Conservation (phyloP, 2,329 filamentous ascomycete species). For the Pseudocercospora musae region DNA sequence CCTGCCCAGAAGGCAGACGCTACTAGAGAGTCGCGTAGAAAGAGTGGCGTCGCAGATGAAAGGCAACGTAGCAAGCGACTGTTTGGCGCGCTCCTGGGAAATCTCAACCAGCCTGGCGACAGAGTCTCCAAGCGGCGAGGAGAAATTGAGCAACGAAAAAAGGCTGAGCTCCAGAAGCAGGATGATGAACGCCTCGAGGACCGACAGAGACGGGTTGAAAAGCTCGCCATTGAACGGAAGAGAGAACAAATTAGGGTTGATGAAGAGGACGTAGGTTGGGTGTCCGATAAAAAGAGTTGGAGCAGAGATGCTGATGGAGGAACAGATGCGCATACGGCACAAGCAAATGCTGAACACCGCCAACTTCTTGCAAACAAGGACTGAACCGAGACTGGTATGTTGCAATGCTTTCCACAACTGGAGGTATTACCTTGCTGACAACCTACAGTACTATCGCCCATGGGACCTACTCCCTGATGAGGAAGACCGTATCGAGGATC, state of each 20-base stretch:
- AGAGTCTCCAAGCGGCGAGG: conserved; percentile 69
- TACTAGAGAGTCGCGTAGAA: conserved; percentile 21
- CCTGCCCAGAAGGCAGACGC: conserved; percentile 11
- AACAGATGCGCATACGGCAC: conserved; percentile 68
- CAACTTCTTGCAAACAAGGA: conserved; percentile 67
- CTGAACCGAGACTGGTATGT: conserved; percentile 71
- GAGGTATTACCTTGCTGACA: not conserved
- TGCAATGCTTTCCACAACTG: not conserved
- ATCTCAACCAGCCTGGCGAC: conserved; percentile 47
- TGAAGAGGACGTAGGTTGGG: conserved; percentile 62
- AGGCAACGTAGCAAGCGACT: conserved; percentile 79
- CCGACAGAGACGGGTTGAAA: conserved; percentile 62
- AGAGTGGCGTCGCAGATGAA: conserved; percentile 56
- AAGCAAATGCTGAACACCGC: conserved; percentile 68
- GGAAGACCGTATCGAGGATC: conserved; percentile 66
- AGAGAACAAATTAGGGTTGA: conserved; percentile 73
- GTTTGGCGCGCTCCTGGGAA: conserved; percentile 60
- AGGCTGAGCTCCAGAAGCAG: conserved; percentile 64
- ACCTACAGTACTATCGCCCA: conserved; percentile 73
- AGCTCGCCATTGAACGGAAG: conserved; percentile 49
- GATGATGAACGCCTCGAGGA: conserved; percentile 67
- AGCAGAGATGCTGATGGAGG: conserved; percentile 47
- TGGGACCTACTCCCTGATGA: conserved; percentile 71
- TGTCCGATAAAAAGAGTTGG: not conserved
- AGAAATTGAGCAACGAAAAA: conserved; percentile 77